Base-by-base conservation (phyloP, 495 filamentous ascomycete genomes). In the Xylaria castorea region DNA sequence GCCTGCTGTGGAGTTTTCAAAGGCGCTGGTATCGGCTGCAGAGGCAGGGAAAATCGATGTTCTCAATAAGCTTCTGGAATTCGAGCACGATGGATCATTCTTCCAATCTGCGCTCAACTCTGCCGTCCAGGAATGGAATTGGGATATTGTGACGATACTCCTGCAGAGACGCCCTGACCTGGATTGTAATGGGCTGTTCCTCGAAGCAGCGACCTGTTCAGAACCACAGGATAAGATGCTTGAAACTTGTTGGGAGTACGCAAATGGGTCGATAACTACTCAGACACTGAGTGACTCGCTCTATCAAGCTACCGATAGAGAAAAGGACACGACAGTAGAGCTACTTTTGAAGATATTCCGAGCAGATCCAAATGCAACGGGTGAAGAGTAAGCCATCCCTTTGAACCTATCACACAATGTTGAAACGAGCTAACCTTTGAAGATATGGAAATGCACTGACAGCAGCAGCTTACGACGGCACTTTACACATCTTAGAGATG, bases 361-460 rank as follows among this genome's bases (percentile, higher is more conserved):
- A 27, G 79, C 76, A 14, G 66, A 78, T 20, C 76, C 79, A 5
- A 80, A 80, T 68, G 78, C 78, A 20, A 78, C 71, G 3, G 78
- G 78, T 32, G 61, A 75, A 66, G 76, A 78, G 77, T 80, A 73
- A 75, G 77, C 74, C 1, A 27, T 46, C 48, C 44, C 16, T 30
- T 18, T 38, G 6, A 57, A 22, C 27, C 50, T 61, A 60, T 16
- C 30, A 18, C n/a, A 11, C 3, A 68, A 27, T 18, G 5, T 42
- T 61, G 14, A 44, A 36, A 42, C 18, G 2, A 50, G 60, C 77
- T 79, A 32, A 79, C 73, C 20, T 64, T 27, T 7, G 16, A 70
- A 80, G 76, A 65, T 80, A 78, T 9, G 78, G 78, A 27, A 80
- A 80, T 63, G 78, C 78, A 8, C 36, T 80, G 25, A 80, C 78